Percentiles rank a stretch among this genome's conserved stretches.
phyloP scores from a whole-genome alignment of 169 alveolate species.

The Plasmodium ovale region DNA sequence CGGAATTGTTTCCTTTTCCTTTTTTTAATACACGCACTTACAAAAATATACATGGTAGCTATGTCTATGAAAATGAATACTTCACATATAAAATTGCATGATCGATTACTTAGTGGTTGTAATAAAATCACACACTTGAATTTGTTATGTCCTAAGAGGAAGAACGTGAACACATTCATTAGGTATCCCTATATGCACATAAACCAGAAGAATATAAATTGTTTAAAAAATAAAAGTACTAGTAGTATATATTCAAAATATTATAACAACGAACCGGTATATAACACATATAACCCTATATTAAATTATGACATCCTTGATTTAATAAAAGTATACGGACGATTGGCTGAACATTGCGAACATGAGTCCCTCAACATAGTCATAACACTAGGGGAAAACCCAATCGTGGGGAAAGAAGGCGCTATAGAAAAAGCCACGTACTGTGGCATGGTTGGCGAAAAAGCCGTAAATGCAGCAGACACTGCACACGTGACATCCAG shows the following conservation, averaged over 20 bases:
- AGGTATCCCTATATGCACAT: slow-evolving; percentile 35
- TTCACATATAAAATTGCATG: slow-evolving; percentile 11
- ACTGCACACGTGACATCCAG: neutral
- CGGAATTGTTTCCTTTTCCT: slow-evolving; percentile 3
- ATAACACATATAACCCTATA: slow-evolving; percentile 70
- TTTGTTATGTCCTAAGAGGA: neutral
- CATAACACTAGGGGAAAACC: neutral
- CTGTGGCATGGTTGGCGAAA: too few species aligned
- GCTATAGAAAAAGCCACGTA: neutral
- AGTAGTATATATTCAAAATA: slow-evolving; percentile 62
- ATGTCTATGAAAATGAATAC: slow-evolving; percentile 5
- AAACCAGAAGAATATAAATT: slow-evolving; percentile 53
- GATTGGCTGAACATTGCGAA: slow-evolving; percentile 71
- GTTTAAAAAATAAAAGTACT: slow-evolving; percentile 26
- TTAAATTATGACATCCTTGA: slow-evolving; percentile 75
- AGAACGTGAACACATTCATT: slow-evolving; percentile 17
- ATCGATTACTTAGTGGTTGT: neutral
- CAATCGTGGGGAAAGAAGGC: too few species aligned
- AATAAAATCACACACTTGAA: neutral
- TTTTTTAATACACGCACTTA: slow-evolving; percentile 1
- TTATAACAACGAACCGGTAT: slow-evolving; percentile 69
- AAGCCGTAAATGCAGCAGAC: neutral
- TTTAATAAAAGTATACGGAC: slow-evolving; percentile 66
- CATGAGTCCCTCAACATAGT: slow-evolving; percentile 41
- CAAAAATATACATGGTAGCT: neutral